Conservation (phyloP, 1,284 basidiomycete species). For the Ganoderma multipileum region DNA sequence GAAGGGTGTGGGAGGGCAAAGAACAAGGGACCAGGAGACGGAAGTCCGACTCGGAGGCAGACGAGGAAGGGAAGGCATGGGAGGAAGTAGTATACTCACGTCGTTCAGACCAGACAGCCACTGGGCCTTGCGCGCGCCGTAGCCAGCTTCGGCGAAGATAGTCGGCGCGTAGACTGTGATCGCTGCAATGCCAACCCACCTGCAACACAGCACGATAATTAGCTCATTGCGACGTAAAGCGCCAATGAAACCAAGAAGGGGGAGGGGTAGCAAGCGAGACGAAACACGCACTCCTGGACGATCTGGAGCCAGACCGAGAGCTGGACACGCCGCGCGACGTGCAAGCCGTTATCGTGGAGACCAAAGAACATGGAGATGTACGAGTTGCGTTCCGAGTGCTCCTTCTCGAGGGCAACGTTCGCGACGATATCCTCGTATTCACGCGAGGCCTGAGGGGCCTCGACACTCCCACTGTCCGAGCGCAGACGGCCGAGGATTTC, state of each 20-base stretch:
- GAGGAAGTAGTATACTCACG: conserved; percentile 35
- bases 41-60: background rate
- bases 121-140: conserved; percentile 50
- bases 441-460: conserved; percentile 36
- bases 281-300: conserved; percentile 49
- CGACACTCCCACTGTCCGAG: conserved; percentile 37
- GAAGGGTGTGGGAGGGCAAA: background rate
- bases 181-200: conserved; percentile 59
- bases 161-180: conserved; percentile 59
- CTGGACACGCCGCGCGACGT: conserved; percentile 55
- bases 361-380: conserved; percentile 58
- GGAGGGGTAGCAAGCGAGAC: background rate
- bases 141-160: conserved; percentile 55
- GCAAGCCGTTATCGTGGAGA: conserved; percentile 48
- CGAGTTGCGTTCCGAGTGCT: conserved; percentile 48
- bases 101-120: conserved; percentile 57
- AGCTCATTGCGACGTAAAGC: conserved; percentile 6
- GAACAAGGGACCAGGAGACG: background rate
- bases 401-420: conserved; percentile 49
- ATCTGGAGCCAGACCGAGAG: conserved; percentile 58
- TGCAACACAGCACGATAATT: conserved; percentile 13
- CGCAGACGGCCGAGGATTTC: conserved; percentile 47
- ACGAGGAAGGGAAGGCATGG: background rate
- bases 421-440: conserved; percentile 52
- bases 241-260: background rate